phyloP scores from a whole-genome alignment of 768 basidiomycete species.

The Collybia nuda region DNA sequence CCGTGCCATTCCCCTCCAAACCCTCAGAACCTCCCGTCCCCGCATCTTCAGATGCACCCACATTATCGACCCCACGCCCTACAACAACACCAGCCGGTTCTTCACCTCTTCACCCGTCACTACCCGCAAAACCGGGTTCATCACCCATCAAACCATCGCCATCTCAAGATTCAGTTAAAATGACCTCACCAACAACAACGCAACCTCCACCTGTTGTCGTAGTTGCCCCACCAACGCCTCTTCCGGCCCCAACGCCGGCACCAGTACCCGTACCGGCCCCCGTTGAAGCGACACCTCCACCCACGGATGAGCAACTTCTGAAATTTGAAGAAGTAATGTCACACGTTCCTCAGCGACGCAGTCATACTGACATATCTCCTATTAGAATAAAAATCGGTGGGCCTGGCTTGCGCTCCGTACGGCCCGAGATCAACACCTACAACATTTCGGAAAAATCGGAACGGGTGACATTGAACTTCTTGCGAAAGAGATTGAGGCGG shows the following conservation, averaged over 20 bases:
- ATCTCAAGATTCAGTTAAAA: slow-evolving; percentile 26
- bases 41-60: slow-evolving; percentile 15
- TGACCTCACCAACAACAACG: slow-evolving; percentile 16
- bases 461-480: slow-evolving; percentile 68
- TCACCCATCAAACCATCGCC: slow-evolving; percentile 23
- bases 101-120: slow-evolving; percentile 63
- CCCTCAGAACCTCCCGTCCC: slow-evolving; percentile 14
- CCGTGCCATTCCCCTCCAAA: slow-evolving; percentile 7
- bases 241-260: slow-evolving; percentile 24
- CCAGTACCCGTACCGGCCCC: slow-evolving; percentile 24
- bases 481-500: slow-evolving; percentile 49
- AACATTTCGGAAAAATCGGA: slow-evolving; percentile 82
- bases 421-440: slow-evolving; percentile 69
- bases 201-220: slow-evolving; percentile 22
- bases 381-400: slow-evolving; percentile 73
- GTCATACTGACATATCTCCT: not conserved
- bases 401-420: slow-evolving; percentile 81
- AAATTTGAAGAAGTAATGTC: slow-evolving; percentile 63
- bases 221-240: slow-evolving; percentile 25
- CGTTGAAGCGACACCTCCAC: slow-evolving; percentile 20
- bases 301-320: slow-evolving; percentile 48
- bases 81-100: slow-evolving; percentile 25
- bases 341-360: not conserved
- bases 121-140: slow-evolving; percentile 69
- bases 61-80: slow-evolving; percentile 19